Evolutionary conservation across 1,139 yeast genomes (phyloP).

Genomic region (Lodderomyces orthopsilosis): DNA sequence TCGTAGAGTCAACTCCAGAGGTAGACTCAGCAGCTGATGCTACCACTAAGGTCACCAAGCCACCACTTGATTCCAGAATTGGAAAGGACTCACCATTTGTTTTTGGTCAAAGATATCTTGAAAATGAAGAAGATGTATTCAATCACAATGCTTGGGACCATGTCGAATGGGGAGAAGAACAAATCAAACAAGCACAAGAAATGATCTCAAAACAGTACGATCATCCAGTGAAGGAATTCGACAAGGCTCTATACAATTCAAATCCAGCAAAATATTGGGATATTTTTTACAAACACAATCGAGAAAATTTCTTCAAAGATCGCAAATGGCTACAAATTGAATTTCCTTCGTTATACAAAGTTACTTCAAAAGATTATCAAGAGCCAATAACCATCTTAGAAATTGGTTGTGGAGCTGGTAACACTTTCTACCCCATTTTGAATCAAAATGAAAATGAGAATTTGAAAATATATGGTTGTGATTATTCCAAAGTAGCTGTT

Average conservation of each 20-base stretch:
- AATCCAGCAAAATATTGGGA: constrained; percentile 97
- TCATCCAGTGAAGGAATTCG: constrained; percentile 81
- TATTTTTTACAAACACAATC: constrained; percentile 83
- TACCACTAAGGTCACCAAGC: constrained; percentile 19
- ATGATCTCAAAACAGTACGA: constrained; percentile 75
- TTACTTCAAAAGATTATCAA: constrained; percentile 62
- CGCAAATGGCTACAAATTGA: constrained; percentile 95
- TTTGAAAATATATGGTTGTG: constrained; percentile 78
- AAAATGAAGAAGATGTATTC: constrained; percentile 79
- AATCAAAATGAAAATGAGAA: constrained; percentile 78
- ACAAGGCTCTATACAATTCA: constrained; percentile 70
- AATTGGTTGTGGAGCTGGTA: constrained; percentile 98
- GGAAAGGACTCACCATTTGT: constrained; percentile 90
- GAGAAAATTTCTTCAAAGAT: constrained; percentile 92
- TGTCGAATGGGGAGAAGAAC: constrained; percentile 97
- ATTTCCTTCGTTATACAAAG: constrained; percentile 80
- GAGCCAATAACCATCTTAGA: constrained; percentile 79
- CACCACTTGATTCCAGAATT: constrained; percentile 52
- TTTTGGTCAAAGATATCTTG: constrained; percentile 82
- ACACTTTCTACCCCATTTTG: constrained; percentile 88
- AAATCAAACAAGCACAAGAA: constrained; percentile 68
- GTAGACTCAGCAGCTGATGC: constrained; percentile 6
- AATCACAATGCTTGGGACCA: constrained; percentile 97
- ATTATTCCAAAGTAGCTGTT: constrained; percentile 86
- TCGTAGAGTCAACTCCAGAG: constrained; percentile 7